Evolutionary conservation across 1,139 yeast species (phyloP).

Genomic region (Nakaseomyces kungkrabaensis): DNA sequence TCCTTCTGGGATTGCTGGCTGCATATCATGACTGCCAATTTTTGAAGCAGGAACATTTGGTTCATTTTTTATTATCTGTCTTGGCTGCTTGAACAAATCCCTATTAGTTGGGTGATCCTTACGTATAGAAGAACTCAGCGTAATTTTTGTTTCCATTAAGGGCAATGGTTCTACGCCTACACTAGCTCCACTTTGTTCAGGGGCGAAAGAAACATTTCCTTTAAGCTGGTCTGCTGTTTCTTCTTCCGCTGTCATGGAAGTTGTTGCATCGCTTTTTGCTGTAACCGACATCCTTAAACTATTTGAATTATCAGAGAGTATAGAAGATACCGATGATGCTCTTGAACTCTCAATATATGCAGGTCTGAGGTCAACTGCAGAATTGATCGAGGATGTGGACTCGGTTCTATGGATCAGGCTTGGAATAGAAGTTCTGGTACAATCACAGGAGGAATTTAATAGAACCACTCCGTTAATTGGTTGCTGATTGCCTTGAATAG

Average conservation of each 20-base stretch:
- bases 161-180: not conserved
- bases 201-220: not conserved
- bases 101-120: not conserved
- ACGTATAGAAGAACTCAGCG: not conserved
- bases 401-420: not conserved
- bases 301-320: not conserved
- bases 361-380: not conserved
- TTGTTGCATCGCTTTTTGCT: not conserved
- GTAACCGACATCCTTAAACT: not conserved
- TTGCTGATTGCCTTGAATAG: not conserved
- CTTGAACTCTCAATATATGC: not conserved
- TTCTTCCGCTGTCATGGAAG: not conserved
- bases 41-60: too few relatives aligned
- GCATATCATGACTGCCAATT: too few relatives aligned
- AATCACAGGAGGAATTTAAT: not conserved
- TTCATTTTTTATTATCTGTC: not conserved
- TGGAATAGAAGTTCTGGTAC: not conserved
- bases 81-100: not conserved
- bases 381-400: not conserved
- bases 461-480: not conserved
- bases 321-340: not conserved
- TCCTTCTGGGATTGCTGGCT: not conserved
- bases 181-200: not conserved
- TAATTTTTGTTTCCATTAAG: not conserved
- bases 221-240: not conserved